Base-by-base conservation (phyloP, 129 eudicot species). In the Oenanthe sinensis region DNA sequence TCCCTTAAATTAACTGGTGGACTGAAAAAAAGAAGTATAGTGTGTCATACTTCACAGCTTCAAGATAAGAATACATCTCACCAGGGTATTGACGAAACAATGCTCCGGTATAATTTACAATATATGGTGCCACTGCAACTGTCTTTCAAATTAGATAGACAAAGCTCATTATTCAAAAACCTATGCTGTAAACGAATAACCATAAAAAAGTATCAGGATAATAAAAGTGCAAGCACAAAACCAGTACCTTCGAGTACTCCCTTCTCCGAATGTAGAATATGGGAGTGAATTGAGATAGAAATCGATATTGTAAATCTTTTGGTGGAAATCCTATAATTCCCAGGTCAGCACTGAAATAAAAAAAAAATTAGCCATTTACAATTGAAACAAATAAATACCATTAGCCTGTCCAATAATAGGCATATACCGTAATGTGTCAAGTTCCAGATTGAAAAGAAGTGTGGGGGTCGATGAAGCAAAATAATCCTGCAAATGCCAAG, bases 31-130 rank as follows among this genome's bases (percentile, higher is more conserved):
- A 26, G 40, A 46, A 74, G 36, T 73, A 4, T 67, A 44, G 36
- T 73, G 22, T 22, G 50, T 67, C 43, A 13, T 33, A 67, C 72
- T 45, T 60, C 60, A 46, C 16, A 15, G 60, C 60, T 74, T 46
- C 20, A 45, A 6, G 14, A 5, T 45, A 74, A n/a, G n/a, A 75
- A 73, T n/a, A 37, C 24, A 37, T 77, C 81, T 84, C 81, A 95
- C 99, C 99, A 47, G 99, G 99, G 83, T 92, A 95, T 81, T 92
- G 99, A 44, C 99, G 97, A 76, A 95, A 95, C 76, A 95, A 84
- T 55, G 99, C 97, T 82, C 99, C 99, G 42, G 77, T 85, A 79
- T 95, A 95, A 81, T 95, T 95, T 84, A 95, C 84, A 36, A 95
- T 85, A 84, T 85, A 95, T 77, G 99, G 99, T 67, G 97, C 92